Base-by-base conservation (phyloP, 352 stramenopile species). In the Phytopythium vexans region DNA sequence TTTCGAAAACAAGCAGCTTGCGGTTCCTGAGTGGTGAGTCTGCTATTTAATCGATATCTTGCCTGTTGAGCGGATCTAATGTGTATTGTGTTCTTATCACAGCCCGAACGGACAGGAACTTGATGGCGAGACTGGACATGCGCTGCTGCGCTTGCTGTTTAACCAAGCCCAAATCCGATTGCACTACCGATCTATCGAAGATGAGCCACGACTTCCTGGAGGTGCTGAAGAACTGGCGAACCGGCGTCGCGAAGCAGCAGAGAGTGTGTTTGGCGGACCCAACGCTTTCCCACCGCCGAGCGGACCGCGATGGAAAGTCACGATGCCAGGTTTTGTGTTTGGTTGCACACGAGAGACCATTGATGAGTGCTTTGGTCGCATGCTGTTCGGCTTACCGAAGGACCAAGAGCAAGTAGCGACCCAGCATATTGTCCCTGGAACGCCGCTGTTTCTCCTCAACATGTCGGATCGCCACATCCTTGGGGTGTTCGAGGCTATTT, bases 371-470 rank as follows among this genome's bases (percentile, higher is more conserved):
- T 96, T 96, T 61, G 87, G 85, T 1, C 77, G 87, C 4, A 89
- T 94, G 77, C 50, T 96, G 0, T 91, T 96, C 60, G 87, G 85
- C 8, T 50, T 94, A 0, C 57, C 68, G 1, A 78, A 77, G 16
- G 84, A 94, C n/a, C 78, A 92, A 6, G 86, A 95, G 33, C 43
- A 66, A 8, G 36, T 87, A 10, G 82, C 82, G 4, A 60, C 66
- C 41, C 72, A 88, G 43, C 67, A 90, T 21, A 68, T 96, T 10
- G 59, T 61, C n/a, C 82, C 79, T 1, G 87, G 87, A 14, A 90
- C 79, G 12, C 82, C 85, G n/a, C 54, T 96, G 21, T 95, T 94
- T 49, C 56, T 96, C 37, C 63, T 96, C 36, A 94, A 96, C 60
- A 70, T 92, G 58, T 86, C 83, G 37, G 85, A 94, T 50, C 74